Base-by-base conservation (phyloP, 306 rosid species). In the Erythrophleum fordii region DNA sequence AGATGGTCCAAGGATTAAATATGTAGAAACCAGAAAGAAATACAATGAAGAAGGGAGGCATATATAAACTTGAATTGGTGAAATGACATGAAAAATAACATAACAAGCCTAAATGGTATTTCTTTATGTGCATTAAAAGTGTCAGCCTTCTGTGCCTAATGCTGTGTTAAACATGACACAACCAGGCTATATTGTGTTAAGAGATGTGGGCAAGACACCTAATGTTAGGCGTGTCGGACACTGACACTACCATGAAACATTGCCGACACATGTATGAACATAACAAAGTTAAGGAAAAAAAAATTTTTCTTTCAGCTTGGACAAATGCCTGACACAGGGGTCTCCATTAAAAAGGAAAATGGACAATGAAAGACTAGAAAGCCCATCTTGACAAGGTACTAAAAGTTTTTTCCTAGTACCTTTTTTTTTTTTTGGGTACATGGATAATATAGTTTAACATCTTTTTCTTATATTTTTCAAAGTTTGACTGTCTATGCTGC, bases 111-210 rank as follows among this genome's bases (percentile, higher is more conserved):
- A 34, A 35, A 62, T 28, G 73, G 72, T 55, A 13, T 44, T 13
- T 84, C 10, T 42, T 72, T 70, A 67, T 29, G 35, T 11, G 70
- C 59, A 77, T 58, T 73, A 51, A 35, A 70, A 56, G 56, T 12
- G 80, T 72, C 65, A 77, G 28, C 29, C 68, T 35, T 17, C 31
- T 49, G 53, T 71, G 49, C 42, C 35, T 28, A 20, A 23, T 35
- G 66, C 10, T 18, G 20, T 56, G 44, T 52, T 65, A 77, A 80
- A 72, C 45, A 72, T 23, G 17, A 28, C 53, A 80, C 51, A 34
- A 17, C 41, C 46, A 61, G 13, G 49, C 41, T 49, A 69, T 75
- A 39, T 31, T 42, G 46, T 34, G 28, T 13, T 16, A 68, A 66
- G 23, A 62, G n/a, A 42, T 18, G 3, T 51, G 60, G n/a, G 75